phyloP scores from a whole-genome alignment of 2,329 filamentous ascomycete species.

The Emmonsiellopsis sp. region DNA sequence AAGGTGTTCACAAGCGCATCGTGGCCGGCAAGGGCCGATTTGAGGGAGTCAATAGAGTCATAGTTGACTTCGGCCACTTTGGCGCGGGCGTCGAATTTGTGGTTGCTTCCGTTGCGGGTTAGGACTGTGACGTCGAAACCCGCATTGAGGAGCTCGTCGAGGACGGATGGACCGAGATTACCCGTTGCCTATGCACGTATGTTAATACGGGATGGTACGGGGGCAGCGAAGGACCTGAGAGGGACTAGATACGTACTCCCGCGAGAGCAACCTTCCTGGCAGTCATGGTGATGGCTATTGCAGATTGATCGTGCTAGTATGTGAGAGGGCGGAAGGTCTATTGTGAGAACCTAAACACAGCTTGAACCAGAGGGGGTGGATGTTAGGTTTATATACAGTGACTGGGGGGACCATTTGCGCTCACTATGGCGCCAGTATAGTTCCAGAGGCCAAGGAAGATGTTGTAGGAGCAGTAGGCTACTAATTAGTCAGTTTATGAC shows the following conservation, averaged over 20 bases:
- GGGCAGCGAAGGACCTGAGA: neutral
- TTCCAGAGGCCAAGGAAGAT: too few relatives aligned
- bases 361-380: too few relatives aligned
- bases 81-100: neutral
- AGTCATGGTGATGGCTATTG: neutral
- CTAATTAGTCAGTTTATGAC: too few relatives aligned
- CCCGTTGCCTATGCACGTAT: constrained; percentile 21
- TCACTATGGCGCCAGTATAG: too few relatives aligned
- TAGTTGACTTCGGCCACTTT: constrained; percentile 20
- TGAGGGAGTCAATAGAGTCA: constrained; percentile 16
- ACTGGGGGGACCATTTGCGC: too few relatives aligned
- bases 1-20: constrained; percentile 21
- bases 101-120: constrained; percentile 12
- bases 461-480: too few relatives aligned
- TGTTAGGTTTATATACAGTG: too few relatives aligned
- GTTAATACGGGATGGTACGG: neutral
- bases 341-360: too few relatives aligned
- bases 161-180: constrained; percentile 19
- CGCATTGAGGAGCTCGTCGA: constrained; percentile 17
- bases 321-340: too few relatives aligned
- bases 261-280: neutral
- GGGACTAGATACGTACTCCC: neutral
- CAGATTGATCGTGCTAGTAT: too few relatives aligned
- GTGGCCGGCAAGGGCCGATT: constrained; percentile 17
- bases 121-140: constrained; percentile 20